These are phyloP conservation scores for Phenoliferia sp. DNA, from an alignment of 1,284 basidiomycete species.

Conservation along the genomic window DNA sequence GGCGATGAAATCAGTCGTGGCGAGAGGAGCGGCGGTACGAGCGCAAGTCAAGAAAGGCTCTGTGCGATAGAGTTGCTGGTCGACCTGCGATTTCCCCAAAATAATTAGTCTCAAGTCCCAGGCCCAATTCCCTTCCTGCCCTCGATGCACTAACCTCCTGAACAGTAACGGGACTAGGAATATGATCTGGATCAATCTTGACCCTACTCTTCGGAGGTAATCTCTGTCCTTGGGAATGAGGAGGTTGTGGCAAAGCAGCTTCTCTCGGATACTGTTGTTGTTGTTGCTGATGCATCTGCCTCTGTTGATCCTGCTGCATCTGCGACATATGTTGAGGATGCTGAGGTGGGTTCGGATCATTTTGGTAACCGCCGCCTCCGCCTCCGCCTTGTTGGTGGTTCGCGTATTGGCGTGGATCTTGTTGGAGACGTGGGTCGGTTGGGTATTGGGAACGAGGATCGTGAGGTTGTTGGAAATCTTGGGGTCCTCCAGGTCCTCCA, in stretches of 20 bases:
- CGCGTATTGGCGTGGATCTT: too few species aligned
- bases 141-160: constrained; percentile 55
- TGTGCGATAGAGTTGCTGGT: constrained; percentile 52
- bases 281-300: not conserved
- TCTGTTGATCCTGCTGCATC: not conserved
- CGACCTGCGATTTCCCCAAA: constrained; percentile 43
- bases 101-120: not conserved
- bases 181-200: constrained; percentile 82
- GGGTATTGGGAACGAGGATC: not conserved
- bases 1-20: constrained; percentile 79
- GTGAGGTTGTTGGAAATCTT: not conserved
- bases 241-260: constrained; percentile 41
- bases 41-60: constrained; percentile 69
- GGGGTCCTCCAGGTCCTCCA: not conserved
- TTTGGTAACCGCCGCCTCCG: too few species aligned
- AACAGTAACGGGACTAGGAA: constrained; percentile 83
- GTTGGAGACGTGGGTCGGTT: too few species aligned
- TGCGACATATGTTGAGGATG: not conserved
- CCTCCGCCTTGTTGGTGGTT: too few species aligned
- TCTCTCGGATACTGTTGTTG: constrained; percentile 34
- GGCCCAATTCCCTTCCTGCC: not conserved
- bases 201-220: constrained; percentile 59
- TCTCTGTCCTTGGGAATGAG: constrained; percentile 45
- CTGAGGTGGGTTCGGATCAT: not conserved
- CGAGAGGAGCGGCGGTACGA: constrained; percentile 70